Percentiles rank a stretch among this genome's conserved stretches.
Evolutionary conservation across 805 yeast species (phyloP).

Genomic region (Wickerhamomyces subpelliculosus): DNA sequence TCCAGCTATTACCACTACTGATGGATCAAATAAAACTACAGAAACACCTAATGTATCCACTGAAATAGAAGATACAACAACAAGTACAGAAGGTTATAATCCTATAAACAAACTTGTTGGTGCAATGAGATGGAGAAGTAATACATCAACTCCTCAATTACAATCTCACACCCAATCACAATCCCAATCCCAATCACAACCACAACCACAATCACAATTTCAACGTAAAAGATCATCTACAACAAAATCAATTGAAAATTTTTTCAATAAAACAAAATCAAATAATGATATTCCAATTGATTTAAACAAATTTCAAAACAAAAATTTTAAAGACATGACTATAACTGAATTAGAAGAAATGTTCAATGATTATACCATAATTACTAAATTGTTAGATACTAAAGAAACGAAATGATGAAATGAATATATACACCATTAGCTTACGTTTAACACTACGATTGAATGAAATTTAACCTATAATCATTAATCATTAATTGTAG

Average conservation of each 20-base stretch:
- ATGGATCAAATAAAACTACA: too few species aligned
- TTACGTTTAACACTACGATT: too few species aligned
- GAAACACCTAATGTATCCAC: too few species aligned
- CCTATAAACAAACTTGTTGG: neutral
- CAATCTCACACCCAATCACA: too few species aligned
- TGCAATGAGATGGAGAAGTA: slow-evolving; percentile 1
- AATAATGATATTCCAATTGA: slow-evolving; percentile 4
- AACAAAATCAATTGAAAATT: slow-evolving; percentile 4
- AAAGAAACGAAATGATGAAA: neutral
- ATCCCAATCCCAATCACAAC: neutral
- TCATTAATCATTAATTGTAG: too few species aligned
- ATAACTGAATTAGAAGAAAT: slow-evolving; percentile 11
- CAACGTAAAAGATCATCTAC: neutral
- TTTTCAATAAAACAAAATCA: slow-evolving; percentile 2
- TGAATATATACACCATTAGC: too few species aligned
- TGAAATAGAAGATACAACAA: neutral
- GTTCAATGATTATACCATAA: slow-evolving; percentile 12
- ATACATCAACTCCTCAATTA: neutral
- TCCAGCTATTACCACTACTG: too few species aligned
- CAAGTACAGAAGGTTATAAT: neutral
- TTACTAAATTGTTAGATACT: slow-evolving; percentile 1
- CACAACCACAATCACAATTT: neutral
- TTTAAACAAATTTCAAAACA: slow-evolving; percentile 8
- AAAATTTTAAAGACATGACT: slow-evolving; percentile 11
- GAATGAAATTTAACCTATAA: neutral